phyloP scores from a whole-genome alignment of 2,329 filamentous ascomycete species.

The Epichloe coenophiala region DNA sequence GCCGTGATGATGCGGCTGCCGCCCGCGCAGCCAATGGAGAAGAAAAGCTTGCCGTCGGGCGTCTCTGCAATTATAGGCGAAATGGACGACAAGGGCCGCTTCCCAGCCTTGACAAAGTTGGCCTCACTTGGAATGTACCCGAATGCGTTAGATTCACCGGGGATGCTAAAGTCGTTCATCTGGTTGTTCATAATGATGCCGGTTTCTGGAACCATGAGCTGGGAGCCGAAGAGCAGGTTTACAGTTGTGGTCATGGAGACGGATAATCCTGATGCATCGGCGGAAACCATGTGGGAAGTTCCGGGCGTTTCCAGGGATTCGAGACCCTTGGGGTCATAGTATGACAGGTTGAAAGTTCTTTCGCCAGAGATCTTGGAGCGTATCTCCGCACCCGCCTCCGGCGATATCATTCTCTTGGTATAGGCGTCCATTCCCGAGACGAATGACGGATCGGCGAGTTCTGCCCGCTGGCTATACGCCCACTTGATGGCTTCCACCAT shows the following conservation, averaged over 20 bases:
- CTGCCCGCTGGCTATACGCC: slow-evolving; percentile 59
- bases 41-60: slow-evolving; percentile 52
- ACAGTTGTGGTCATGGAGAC: slow-evolving; percentile 70
- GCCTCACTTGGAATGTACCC: slow-evolving; percentile 61
- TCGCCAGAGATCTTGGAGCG: slow-evolving; percentile 31
- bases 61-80: slow-evolving; percentile 65
- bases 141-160: slow-evolving; percentile 56
- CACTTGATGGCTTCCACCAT: slow-evolving; percentile 78
- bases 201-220: slow-evolving; percentile 66
- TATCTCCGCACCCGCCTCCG: slow-evolving; percentile 38
- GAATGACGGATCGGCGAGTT: slow-evolving; percentile 66
- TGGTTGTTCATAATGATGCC: slow-evolving; percentile 59
- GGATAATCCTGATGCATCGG: slow-evolving; percentile 57
- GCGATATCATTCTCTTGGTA: slow-evolving; percentile 53
- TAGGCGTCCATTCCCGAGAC: slow-evolving; percentile 45
- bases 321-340: slow-evolving; percentile 31
- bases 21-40: slow-evolving; percentile 65
- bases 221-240: slow-evolving; percentile 67
- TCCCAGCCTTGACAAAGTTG: slow-evolving; percentile 65
- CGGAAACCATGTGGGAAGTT: slow-evolving; percentile 53
- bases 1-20: slow-evolving; percentile 76
- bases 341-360: slow-evolving; percentile 24
- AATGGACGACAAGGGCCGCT: slow-evolving; percentile 67
- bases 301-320: slow-evolving; percentile 47
- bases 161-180: slow-evolving; percentile 65